phyloP scores from a whole-genome alignment of 805 yeast genomes.

The Ogataea nitratoaversa region DNA sequence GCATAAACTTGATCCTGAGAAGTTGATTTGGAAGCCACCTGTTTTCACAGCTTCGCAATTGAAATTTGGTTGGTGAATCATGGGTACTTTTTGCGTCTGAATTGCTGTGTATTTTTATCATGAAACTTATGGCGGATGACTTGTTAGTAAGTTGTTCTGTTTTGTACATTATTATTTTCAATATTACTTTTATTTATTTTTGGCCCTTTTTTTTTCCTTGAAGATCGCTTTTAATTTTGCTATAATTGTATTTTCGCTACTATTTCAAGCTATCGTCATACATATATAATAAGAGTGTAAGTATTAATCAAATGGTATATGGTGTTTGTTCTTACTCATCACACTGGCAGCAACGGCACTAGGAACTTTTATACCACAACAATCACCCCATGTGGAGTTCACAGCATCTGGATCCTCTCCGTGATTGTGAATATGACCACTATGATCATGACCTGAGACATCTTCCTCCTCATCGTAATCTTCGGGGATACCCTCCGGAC shows the following conservation, averaged over 20 bases:
- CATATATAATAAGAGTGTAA: too few relatives aligned
- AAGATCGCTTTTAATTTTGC: not conserved
- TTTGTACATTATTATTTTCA: slow-evolving; percentile 3
- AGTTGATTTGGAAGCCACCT: slow-evolving; percentile 90
- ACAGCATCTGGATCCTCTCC: slow-evolving; percentile 25
- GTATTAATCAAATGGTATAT: slow-evolving; percentile 62
- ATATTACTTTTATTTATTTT: slow-evolving; percentile 1
- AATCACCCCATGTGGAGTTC: slow-evolving; percentile 82
- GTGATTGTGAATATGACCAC: not conserved
- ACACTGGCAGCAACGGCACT: slow-evolving; percentile 90
- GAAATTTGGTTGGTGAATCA: slow-evolving; percentile 87
- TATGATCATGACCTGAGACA: slow-evolving; percentile 15
- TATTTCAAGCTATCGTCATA: not conserved
- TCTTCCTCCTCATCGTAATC: slow-evolving; percentile 23
- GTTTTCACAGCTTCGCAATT: slow-evolving; percentile 93
- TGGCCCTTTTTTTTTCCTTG: not conserved
- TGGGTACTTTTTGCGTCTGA: too few relatives aligned
- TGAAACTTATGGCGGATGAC: too few relatives aligned
- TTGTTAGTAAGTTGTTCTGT: too few relatives aligned
- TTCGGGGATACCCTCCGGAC: slow-evolving; percentile 64
- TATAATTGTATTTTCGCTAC: not conserved
- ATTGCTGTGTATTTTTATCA: too few relatives aligned
- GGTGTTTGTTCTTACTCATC: slow-evolving; percentile 34
- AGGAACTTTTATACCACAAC: slow-evolving; percentile 95
- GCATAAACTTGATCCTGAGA: slow-evolving; percentile 68